Conservation (phyloP, 23 red algal genomes). For the Porphyridium purpureum region DNA sequence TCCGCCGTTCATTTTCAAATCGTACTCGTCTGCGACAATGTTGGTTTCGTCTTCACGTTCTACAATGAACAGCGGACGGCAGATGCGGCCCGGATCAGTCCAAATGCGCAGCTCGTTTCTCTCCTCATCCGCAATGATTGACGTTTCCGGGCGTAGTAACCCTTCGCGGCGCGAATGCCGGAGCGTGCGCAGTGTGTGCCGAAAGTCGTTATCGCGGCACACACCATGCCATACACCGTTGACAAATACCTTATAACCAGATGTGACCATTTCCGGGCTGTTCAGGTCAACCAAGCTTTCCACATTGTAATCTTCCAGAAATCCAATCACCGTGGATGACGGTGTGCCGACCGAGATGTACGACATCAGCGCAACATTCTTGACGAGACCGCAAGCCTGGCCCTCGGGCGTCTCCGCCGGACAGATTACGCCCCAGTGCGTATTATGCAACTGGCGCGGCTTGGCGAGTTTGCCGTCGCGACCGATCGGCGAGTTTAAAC, state of each 20-base stretch:
- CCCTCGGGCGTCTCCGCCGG: slow-evolving; percentile 98
- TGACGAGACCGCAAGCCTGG: slow-evolving; percentile 87
- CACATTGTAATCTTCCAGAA: slow-evolving; percentile 79
- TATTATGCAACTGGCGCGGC: slow-evolving; percentile 97
- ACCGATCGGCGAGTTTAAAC: slow-evolving; percentile 95
- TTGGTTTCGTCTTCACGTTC: slow-evolving; percentile 12
- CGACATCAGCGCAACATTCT: slow-evolving; percentile 97
- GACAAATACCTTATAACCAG: slow-evolving; percentile 87
- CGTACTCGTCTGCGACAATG: not conserved
- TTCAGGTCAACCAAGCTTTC: slow-evolving; percentile 45
- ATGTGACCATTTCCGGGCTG: slow-evolving; percentile 30
- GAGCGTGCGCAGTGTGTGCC: slow-evolving; percentile 42
- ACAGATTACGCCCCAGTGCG: slow-evolving; percentile 99
- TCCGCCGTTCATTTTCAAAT: too few relatives aligned
- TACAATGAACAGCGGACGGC: slow-evolving; percentile 81
- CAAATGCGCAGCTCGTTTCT: slow-evolving; percentile 74
- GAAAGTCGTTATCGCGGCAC: slow-evolving; percentile 44
- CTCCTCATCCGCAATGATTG: slow-evolving; percentile 86
- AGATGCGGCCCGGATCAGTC: slow-evolving; percentile 86
- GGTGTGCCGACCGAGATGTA: slow-evolving; percentile 78
- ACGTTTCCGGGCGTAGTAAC: slow-evolving; percentile 75
- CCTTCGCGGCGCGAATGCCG: slow-evolving; percentile 48
- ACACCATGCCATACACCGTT: slow-evolving; percentile 96
- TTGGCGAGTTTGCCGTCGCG: slow-evolving; percentile 98
- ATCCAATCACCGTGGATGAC: slow-evolving; percentile 39